Conservation (phyloP, 2,329 filamentous ascomycete genomes). For the Ceratocystis cacaofunesta region DNA sequence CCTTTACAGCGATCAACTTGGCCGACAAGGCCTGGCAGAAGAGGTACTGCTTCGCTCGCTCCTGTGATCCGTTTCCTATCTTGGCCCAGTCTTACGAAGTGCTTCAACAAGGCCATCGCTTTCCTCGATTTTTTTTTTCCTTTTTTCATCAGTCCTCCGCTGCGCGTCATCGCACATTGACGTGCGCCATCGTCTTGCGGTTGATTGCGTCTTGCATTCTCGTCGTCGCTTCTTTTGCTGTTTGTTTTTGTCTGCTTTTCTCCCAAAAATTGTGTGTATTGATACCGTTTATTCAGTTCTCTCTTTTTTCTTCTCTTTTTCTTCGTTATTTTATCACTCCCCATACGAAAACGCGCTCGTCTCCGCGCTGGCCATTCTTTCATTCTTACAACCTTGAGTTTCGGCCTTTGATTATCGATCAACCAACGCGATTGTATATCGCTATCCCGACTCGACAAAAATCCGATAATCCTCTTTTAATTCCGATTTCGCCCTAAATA, state of each 20-base stretch:
- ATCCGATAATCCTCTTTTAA: conserved; percentile 1
- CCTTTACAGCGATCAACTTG: conserved; percentile 3
- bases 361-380: background rate
- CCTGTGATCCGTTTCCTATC: conserved; percentile 8
- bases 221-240: background rate
- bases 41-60: conserved; percentile 10
- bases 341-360: background rate
- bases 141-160: background rate
- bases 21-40: conserved; percentile 14
- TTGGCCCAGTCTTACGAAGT: background rate
- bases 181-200: background rate
- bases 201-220: background rate
- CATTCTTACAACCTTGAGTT: background rate
- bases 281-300: conserved; percentile 4
- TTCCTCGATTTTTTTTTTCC: background rate
- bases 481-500: conserved; percentile 16
- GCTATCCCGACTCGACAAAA: background rate
- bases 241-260: conserved; percentile 2
- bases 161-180: background rate
- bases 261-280: conserved; percentile 5
- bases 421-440: background rate
- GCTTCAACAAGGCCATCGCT: background rate
- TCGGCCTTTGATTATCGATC: background rate
- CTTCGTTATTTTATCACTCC: background rate
- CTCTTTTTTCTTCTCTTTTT: background rate